Evolutionary conservation across 1,139 yeast genomes (phyloP).

Genomic region (Sugiyamaella japonica): DNA sequence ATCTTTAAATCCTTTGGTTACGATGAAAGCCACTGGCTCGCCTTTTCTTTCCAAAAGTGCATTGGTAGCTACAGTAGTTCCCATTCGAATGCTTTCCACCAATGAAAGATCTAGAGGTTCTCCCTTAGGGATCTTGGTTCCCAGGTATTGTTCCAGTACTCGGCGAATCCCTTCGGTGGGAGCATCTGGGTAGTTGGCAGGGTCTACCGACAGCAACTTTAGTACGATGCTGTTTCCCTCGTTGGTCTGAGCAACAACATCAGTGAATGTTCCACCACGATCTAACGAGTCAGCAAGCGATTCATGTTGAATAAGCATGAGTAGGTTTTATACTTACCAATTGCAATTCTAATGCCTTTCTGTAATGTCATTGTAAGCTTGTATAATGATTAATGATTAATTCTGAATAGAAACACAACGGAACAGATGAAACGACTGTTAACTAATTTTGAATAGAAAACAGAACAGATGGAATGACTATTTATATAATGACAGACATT

Average conservation of each 20-base stretch:
- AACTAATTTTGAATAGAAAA: not conserved
- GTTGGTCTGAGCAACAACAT: slow-evolving; percentile 55
- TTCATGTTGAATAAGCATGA: not conserved
- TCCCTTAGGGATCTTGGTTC: slow-evolving; percentile 47
- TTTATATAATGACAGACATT: not conserved
- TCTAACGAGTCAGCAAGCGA: slow-evolving; percentile 27
- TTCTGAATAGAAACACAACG: not conserved
- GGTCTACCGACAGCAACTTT: slow-evolving; percentile 83
- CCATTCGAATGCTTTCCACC: slow-evolving; percentile 66
- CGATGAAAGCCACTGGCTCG: slow-evolving; percentile 59
- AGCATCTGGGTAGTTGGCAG: slow-evolving; percentile 81
- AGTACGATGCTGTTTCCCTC: slow-evolving; percentile 50
- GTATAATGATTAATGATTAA: not conserved
- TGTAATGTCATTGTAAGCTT: slow-evolving; percentile 9
- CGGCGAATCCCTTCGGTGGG: slow-evolving; percentile 89
- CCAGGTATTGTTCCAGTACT: slow-evolving; percentile 60
- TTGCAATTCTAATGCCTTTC: slow-evolving; percentile 29
- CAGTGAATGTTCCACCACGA: slow-evolving; percentile 80
- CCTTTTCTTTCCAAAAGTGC: slow-evolving; percentile 72
- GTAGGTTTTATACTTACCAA: slow-evolving; percentile 23
- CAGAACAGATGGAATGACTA: not conserved
- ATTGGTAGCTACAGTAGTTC: slow-evolving; percentile 80
- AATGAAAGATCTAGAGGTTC: slow-evolving; percentile 48
- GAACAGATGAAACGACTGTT: not conserved
- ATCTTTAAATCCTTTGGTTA: slow-evolving; percentile 68